phyloP scores from a whole-genome alignment of 169 alveolate species.

The Cryptosporidium canis region DNA sequence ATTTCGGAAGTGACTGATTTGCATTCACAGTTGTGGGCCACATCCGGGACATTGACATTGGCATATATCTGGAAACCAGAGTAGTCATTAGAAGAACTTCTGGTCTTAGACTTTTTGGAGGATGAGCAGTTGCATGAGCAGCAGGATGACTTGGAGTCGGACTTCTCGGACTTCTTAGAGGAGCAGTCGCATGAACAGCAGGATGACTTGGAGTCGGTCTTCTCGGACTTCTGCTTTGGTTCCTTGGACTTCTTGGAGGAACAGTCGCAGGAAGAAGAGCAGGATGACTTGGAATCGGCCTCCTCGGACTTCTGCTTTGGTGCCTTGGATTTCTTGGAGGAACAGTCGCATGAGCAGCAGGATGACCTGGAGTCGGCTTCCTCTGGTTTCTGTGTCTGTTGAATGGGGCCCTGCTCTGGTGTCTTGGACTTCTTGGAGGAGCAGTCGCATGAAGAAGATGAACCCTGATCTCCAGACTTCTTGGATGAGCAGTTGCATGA shows the following conservation, averaged over 20 bases:
- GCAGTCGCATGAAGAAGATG: too few relatives aligned
- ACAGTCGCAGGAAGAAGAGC: background rate
- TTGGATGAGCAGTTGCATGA: background rate
- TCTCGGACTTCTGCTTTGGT: background rate
- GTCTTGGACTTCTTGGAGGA: too few relatives aligned
- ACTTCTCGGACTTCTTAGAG: background rate
- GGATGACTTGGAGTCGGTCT: background rate
- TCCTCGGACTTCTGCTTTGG: background rate
- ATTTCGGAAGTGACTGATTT: conserved; percentile 5
- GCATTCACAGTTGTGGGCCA: conserved; percentile 5
- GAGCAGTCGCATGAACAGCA: background rate
- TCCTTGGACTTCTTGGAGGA: background rate
- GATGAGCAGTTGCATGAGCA: background rate
- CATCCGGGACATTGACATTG: background rate
- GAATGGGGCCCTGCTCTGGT: too few relatives aligned
- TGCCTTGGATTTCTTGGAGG: background rate
- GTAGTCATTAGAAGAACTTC: too few relatives aligned
- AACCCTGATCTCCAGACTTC: too few relatives aligned
- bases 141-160: background rate
- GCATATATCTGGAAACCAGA: background rate
- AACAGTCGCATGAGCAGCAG: background rate
- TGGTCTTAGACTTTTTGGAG: background rate
- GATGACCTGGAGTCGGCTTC: background rate
- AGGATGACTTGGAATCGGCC: background rate
- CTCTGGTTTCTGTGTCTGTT: too few relatives aligned